A percentile compares a stretch with the other conserved stretches of the same genome.
These are phyloP conservation scores for Sporothrix pseudoabietina DNA, from an alignment of 2,329 filamentous ascomycete species.

Conservation along the genomic window DNA sequence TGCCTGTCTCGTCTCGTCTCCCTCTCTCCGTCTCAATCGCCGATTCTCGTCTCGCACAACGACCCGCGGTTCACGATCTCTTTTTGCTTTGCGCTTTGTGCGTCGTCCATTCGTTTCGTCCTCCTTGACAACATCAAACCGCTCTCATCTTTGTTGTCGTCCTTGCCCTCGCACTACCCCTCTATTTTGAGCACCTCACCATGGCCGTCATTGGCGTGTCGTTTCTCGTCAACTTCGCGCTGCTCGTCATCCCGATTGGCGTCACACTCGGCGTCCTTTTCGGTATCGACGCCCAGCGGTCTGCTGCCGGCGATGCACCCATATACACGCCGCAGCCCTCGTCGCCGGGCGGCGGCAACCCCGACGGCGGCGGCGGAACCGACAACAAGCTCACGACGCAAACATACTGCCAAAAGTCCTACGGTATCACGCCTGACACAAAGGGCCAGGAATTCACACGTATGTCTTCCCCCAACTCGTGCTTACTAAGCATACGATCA, in stretches of 20 bases:
- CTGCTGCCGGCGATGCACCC: slow-evolving; percentile 48
- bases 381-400: slow-evolving; percentile 44
- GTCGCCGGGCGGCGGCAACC: slow-evolving; percentile 23
- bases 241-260: slow-evolving; percentile 50
- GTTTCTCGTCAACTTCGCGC: slow-evolving; percentile 54
- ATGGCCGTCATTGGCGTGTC: slow-evolving; percentile 44
- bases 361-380: slow-evolving; percentile 26
- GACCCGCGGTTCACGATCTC: background rate
- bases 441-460: slow-evolving; percentile 51
- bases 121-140: background rate
- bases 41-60: slow-evolving; percentile 9
- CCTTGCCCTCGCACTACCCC: too few species aligned
- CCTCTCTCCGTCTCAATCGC: background rate
- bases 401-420: slow-evolving; percentile 48
- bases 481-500: background rate
- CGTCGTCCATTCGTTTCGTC: slow-evolving; percentile 10
- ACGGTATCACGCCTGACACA: slow-evolving; percentile 50
- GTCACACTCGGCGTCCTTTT: slow-evolving; percentile 48
- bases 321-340: slow-evolving; percentile 45
- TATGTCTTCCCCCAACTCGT: slow-evolving; percentile 42
- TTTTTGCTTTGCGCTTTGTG: background rate
- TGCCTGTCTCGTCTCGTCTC: slow-evolving; percentile 13
- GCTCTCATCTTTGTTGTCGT: background rate
- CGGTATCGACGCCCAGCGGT: slow-evolving; percentile 50
- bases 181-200: background rate